Evolutionary conservation across 1,139 yeast genomes (phyloP).

Genomic region (Saccharomyces hybrid): DNA sequence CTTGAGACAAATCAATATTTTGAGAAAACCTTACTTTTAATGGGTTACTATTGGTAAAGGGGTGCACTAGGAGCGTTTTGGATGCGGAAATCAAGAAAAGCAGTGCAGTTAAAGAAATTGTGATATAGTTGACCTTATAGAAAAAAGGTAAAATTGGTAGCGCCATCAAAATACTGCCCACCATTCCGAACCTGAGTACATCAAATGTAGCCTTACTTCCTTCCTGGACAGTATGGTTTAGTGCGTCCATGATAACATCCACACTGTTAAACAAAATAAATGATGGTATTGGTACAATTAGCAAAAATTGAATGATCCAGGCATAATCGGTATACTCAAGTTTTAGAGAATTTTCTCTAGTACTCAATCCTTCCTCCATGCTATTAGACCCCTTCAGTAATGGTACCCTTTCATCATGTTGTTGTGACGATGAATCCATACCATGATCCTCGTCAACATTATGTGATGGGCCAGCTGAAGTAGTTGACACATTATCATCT

Average conservation of each 20-base stretch:
- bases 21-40: conserved; percentile 66
- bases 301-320: conserved; percentile 69
- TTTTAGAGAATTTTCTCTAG: background rate
- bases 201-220: conserved; percentile 40
- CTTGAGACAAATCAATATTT: conserved; percentile 39
- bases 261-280: conserved; percentile 42
- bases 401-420: conserved; percentile 30
- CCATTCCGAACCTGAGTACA: conserved; percentile 41
- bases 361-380: background rate
- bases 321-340: conserved; percentile 43
- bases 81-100: conserved; percentile 36
- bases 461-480: background rate
- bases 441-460: background rate
- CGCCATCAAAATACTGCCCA: conserved; percentile 40
- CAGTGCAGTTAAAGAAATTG: conserved; percentile 38
- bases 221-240: conserved; percentile 67
- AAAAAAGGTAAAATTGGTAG: conserved; percentile 63
- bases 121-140: conserved; percentile 54
- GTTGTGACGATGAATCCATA: conserved; percentile 11
- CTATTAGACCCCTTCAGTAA: conserved; percentile 12
- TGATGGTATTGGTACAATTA: conserved; percentile 60
- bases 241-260: conserved; percentile 50
- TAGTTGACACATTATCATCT: background rate
- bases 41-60: conserved; percentile 56
- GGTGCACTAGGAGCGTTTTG: conserved; percentile 36